A percentile compares a stretch with the other conserved stretches of the same genome.
phyloP scores from a whole-genome alignment of 2,329 filamentous ascomycete species.

The Cryphonectria nitschkei region DNA sequence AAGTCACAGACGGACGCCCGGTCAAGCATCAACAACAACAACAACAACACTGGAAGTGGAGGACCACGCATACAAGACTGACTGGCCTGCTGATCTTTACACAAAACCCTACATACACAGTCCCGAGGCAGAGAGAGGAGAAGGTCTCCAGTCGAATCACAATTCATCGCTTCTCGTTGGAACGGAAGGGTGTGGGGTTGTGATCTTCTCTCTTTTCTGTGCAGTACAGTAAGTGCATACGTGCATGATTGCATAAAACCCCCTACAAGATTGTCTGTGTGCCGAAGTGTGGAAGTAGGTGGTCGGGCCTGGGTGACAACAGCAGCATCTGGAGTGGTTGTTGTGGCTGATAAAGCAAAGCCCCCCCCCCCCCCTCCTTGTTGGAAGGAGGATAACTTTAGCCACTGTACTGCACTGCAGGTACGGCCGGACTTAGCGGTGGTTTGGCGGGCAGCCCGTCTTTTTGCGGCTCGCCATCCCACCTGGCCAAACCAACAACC shows the following conservation, averaged over 20 bases:
- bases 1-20: not conserved
- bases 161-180: not conserved
- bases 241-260: not conserved
- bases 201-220: not conserved
- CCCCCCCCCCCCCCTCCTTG: too few species aligned
- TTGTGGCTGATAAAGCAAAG: not conserved
- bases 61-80: not conserved
- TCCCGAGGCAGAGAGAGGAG: not conserved
- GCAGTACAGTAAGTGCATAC: not conserved
- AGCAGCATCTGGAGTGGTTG: not conserved
- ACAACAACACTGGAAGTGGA: not conserved
- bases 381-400: not conserved
- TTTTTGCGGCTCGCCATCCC: constrained; percentile 16
- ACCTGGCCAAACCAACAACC: constrained; percentile 7
- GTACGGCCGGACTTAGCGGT: constrained; percentile 18
- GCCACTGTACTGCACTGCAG: not conserved
- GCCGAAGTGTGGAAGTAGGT: too few species aligned
- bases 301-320: not conserved
- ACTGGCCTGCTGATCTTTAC: not conserved
- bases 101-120: not conserved
- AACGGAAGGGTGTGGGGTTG: not conserved
- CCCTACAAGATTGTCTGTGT: too few species aligned
- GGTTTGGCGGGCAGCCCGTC: constrained; percentile 15
- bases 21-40: too few species aligned
- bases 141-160: not conserved